A percentile compares a stretch with the other conserved stretches of the same genome.
Conservation (phyloP, 257 asterid genomes). For the Solanum dulcamara region DNA sequence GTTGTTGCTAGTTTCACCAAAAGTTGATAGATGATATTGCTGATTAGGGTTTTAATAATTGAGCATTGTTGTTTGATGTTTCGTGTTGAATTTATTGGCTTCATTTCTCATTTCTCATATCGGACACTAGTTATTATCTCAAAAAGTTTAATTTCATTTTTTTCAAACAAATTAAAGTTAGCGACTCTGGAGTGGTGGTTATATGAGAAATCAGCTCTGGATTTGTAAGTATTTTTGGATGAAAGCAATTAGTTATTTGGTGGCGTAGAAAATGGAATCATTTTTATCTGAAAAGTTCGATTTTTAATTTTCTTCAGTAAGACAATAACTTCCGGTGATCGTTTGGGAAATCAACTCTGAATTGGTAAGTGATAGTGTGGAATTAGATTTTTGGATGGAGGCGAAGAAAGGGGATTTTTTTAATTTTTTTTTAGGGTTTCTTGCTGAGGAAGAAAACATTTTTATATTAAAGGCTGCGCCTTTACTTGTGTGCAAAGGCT, state of each 20-base stretch:
- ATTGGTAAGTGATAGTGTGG: neutral
- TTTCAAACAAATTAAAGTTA: no score
- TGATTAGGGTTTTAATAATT: neutral
- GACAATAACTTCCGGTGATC: neutral
- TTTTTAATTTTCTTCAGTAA: no score
- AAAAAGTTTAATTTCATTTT: neutral
- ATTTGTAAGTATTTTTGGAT: neutral
- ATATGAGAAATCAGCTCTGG: no score
- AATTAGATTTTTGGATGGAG: neutral
- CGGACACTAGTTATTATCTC: neutral
- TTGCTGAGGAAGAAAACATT: neutral
- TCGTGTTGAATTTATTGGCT: neutral
- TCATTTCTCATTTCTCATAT: neutral
- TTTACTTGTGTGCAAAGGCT: neutral
- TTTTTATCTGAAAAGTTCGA: no score
- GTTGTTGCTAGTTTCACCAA: neutral
- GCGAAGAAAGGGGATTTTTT: neutral
- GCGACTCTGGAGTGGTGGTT: neutral
- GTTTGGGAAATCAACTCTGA: neutral
- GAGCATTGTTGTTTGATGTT: neutral
- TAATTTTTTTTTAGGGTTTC: neutral
- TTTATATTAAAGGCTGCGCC: neutral
- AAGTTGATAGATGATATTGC: neutral
- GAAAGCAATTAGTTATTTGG: neutral
- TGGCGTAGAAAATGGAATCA: neutral